Conservation (phyloP, 352 stramenopile genomes). For the Pythium apleroticum region DNA sequence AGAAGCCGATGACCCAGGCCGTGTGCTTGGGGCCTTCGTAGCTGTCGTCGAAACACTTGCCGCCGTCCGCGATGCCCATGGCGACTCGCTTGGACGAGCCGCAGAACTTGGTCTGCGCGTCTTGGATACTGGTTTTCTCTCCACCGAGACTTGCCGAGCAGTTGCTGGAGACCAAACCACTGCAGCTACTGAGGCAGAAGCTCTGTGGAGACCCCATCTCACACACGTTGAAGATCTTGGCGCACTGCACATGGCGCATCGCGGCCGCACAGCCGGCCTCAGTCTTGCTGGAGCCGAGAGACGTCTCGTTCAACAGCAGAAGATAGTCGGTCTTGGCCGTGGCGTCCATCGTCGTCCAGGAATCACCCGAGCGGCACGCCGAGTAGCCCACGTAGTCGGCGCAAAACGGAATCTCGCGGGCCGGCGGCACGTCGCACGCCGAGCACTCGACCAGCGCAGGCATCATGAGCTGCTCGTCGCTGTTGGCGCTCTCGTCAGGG, state of each 20-base stretch:
- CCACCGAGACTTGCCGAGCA: slow-evolving; percentile 32
- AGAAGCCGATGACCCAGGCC: slow-evolving; percentile 79
- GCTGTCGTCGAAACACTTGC: slow-evolving; percentile 67
- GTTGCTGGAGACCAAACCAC: slow-evolving; percentile 37
- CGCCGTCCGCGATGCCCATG: slow-evolving; percentile 38
- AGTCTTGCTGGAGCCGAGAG: slow-evolving; percentile 7
- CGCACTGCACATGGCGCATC: slow-evolving; percentile 50
- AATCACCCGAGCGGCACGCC: slow-evolving; percentile 46
- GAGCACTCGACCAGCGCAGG: slow-evolving; percentile 37
- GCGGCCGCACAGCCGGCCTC: slow-evolving; percentile 29
- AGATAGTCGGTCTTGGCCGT: slow-evolving; percentile 37
- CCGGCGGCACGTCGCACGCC: slow-evolving; percentile 53
- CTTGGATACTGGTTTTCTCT: slow-evolving; percentile 3
- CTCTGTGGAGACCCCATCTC: slow-evolving; percentile 61
- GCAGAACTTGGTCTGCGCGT: slow-evolving; percentile 33
- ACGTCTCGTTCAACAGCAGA: slow-evolving; percentile 30
- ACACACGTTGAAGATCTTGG: slow-evolving; percentile 66
- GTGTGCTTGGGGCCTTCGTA: slow-evolving; percentile 64
- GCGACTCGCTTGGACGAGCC: slow-evolving; percentile 25
- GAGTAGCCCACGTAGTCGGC: slow-evolving; percentile 48
- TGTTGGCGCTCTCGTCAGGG: not conserved
- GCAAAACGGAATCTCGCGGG: slow-evolving; percentile 57
- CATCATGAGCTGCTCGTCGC: slow-evolving; percentile 12
- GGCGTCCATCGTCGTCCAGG: slow-evolving; percentile 55
- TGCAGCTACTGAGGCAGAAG: slow-evolving; percentile 56